Conservation (phyloP, 495 filamentous ascomycete species). For the Penicillium egyptiacum region DNA sequence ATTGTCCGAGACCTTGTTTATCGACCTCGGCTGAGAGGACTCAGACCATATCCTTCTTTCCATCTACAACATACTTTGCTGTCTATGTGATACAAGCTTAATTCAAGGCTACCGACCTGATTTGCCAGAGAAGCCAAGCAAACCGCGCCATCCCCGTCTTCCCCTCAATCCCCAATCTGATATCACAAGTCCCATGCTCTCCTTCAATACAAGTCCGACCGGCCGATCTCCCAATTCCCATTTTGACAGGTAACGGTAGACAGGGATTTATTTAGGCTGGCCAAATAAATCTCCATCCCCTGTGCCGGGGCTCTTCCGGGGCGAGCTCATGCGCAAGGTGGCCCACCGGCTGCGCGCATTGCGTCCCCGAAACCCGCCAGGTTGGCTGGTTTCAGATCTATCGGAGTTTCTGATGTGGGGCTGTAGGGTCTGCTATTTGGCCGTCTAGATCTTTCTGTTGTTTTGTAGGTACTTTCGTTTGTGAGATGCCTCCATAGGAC, state of each 20-base stretch:
- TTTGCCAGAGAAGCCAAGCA: not conserved
- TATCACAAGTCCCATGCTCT: not conserved
- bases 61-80: not conserved
- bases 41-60: not conserved
- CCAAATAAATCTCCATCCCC: conserved; percentile 2
- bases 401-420: conserved; percentile 12
- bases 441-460: not conserved
- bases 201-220: not conserved
- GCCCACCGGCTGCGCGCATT: conserved; percentile 7
- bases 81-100: not conserved
- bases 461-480: not conserved
- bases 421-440: not conserved
- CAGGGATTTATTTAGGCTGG: conserved; percentile 1
- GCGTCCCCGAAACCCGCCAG: conserved; percentile 13
- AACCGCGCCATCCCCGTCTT: not conserved
- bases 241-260: conserved; percentile 13
- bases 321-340: conserved; percentile 18
- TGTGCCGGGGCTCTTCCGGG: conserved; percentile 6
- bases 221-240: not conserved
- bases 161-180: not conserved
- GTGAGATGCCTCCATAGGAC: not conserved
- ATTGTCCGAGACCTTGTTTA: not conserved
- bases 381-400: conserved; percentile 23
- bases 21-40: conserved; percentile 1
- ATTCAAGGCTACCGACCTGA: not conserved